Percentiles rank a stretch among this genome's conserved stretches.
Conservation (phyloP, 305 asterid genomes). For the Rubia occidens region DNA sequence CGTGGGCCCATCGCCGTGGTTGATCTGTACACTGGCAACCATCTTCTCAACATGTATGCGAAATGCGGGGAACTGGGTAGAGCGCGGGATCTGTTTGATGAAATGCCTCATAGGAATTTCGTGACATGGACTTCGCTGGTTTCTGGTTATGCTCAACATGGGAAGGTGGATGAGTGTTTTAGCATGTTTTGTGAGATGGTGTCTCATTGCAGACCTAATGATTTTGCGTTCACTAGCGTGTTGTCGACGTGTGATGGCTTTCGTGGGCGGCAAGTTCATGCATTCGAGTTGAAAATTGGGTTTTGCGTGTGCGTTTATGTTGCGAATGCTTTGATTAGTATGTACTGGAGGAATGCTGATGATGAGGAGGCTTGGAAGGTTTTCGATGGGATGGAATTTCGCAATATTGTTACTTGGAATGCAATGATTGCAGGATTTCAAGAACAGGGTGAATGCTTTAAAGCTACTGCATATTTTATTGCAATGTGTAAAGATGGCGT, state of each 20-base stretch:
- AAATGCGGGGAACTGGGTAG: slow-evolving; percentile 41
- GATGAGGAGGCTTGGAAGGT: slow-evolving; percentile 52
- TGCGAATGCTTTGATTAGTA: slow-evolving; percentile 61
- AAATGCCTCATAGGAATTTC: slow-evolving; percentile 51
- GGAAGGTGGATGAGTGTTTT: slow-evolving; percentile 37
- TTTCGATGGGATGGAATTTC: slow-evolving; percentile 35
- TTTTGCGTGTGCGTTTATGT: slow-evolving; percentile 57
- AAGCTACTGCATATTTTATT: slow-evolving; percentile 37
- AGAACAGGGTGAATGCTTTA: slow-evolving; percentile 27
- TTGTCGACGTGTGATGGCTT: slow-evolving; percentile 51
- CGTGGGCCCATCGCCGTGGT: slow-evolving; percentile 9
- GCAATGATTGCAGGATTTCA: slow-evolving; percentile 58
- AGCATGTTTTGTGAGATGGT: slow-evolving; percentile 43
- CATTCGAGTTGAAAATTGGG: slow-evolving; percentile 45
- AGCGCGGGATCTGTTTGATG: slow-evolving; percentile 44
- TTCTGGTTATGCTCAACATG: slow-evolving; percentile 60
- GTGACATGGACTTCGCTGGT: slow-evolving; percentile 73
- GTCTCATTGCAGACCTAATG: slow-evolving; percentile 48
- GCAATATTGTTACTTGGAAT: slow-evolving; percentile 61
- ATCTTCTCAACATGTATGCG: slow-evolving; percentile 36
- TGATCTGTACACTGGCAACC: slow-evolving; percentile 40
- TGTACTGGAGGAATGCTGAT: slow-evolving; percentile 44
- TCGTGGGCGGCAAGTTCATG: slow-evolving; percentile 64
- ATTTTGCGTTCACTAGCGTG: slow-evolving; percentile 64
- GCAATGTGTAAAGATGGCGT: slow-evolving; percentile 46